A percentile compares a stretch with the other conserved stretches of the same genome.
Conservation (phyloP, 2,329 filamentous ascomycete species). For the Exophiala bonariae region DNA sequence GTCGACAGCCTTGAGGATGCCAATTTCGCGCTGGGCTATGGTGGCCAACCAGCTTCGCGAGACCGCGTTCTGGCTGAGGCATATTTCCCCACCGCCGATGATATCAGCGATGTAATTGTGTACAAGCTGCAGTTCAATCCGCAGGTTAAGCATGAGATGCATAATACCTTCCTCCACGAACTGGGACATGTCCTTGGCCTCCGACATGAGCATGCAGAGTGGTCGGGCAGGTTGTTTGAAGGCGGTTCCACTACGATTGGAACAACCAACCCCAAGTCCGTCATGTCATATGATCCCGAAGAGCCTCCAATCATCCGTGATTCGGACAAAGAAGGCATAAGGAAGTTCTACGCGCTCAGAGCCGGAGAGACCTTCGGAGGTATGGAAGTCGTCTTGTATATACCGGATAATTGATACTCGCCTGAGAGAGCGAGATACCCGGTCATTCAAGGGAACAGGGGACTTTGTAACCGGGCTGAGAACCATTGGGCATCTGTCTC, state of each 20-base stretch:
- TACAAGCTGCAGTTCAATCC: slow-evolving; percentile 10
- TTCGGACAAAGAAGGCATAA: slow-evolving; percentile 1
- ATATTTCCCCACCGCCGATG: slow-evolving; percentile 10
- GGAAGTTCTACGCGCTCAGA: slow-evolving; percentile 9
- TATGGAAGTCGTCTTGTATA: no score
- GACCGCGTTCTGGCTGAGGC: slow-evolving; percentile 13
- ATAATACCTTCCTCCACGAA: slow-evolving; percentile 20
- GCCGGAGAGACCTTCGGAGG: no score
- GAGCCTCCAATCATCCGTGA: slow-evolving; percentile 9
- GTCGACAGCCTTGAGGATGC: slow-evolving; percentile 9
- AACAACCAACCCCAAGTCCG: slow-evolving; percentile 5
- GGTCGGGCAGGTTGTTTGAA: neutral
- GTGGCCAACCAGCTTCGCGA: slow-evolving; percentile 3
- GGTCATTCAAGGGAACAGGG: no score
- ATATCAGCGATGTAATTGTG: slow-evolving; percentile 8
- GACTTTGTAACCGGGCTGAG: no score
- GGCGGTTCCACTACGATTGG: slow-evolving; percentile 6
- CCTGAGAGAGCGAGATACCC: no score
- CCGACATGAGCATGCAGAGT: slow-evolving; percentile 17
- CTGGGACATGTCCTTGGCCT: slow-evolving; percentile 18
- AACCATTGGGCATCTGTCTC: no score
- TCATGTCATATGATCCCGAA: slow-evolving; percentile 17
- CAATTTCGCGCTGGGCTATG: slow-evolving; percentile 12
- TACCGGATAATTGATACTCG: no score
- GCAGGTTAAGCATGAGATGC: slow-evolving; percentile 2